Base-by-base conservation (phyloP, 306 rosid species). In the Cicer pinnatifidum region DNA sequence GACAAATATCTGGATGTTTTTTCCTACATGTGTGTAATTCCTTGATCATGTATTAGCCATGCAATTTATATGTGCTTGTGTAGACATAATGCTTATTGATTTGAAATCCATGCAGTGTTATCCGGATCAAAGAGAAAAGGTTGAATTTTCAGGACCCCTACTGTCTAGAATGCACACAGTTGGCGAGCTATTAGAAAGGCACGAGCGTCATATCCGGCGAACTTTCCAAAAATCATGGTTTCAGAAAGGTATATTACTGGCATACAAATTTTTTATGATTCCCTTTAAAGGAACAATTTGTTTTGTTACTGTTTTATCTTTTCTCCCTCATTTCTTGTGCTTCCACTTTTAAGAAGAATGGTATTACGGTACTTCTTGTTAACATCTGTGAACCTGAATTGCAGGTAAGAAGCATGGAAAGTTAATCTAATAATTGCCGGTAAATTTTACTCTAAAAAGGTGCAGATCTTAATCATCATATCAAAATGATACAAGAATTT, bases 91-190 rank as follows among this genome's bases (percentile, higher is more conserved):
- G 41, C 47, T 80, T 46, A 67, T 80, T 67, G 62, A 28, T 33
- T 54, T n/a, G 60, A 23, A 47, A 13, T 73, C 67, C 35, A 37
- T 44, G 69, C 88, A 91, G 98, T 83, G 87, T 53, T 87, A 80
- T 71, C 90, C 83, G 64, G 94, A 93, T 80, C 87, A 86, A 80
- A 87, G 82, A 72, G 98, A 89, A 58, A 91, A 84, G 73, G 96
- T 91, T 67, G 97, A 93, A 75, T 93, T 85, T 87, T 93, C 98
- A 3, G 98, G 98, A 37, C 98, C 97, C 63, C 81, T 91, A 64
- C 80, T 91, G 70, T 89, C 91, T 78, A 96, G 88, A 77, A 85
- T 90, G 70, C 82, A 87, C 78, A 83, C 88, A 46, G 91, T 93
- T 69, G 97, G 91, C 38, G 97, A 93, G 85, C 92, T 93, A 15